Percentiles rank a stretch among this genome's conserved stretches.
Conservation (phyloP, 2,329 filamentous ascomycete species). For the Torrubiella hemipterigena region DNA sequence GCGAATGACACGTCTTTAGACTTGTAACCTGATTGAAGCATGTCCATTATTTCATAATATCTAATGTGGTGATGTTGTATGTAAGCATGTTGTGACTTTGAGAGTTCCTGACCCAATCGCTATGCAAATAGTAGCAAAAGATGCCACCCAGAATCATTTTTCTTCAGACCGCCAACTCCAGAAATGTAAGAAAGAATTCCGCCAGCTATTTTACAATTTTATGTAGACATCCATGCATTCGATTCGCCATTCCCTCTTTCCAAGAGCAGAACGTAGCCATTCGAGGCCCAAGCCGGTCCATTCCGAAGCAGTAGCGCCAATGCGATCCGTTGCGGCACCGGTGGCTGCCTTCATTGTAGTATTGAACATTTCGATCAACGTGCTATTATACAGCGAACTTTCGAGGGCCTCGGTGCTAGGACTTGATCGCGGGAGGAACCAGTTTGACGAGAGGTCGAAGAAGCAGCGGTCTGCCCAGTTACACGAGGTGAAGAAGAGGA, state of each 20-base stretch:
- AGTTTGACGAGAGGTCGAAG: conserved; percentile 84
- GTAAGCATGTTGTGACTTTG: too few species aligned
- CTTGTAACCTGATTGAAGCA: too few species aligned
- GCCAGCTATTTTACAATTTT: conserved; percentile 47
- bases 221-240: conserved; percentile 86
- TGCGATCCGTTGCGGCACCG: conserved; percentile 53
- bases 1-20: too few species aligned
- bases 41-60: too few species aligned
- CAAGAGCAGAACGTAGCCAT: conserved; percentile 73
- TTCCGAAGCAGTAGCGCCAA: too few species aligned
- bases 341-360: conserved; percentile 58
- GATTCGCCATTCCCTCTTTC: conserved; percentile 77
- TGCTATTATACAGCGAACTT: conserved; percentile 30
- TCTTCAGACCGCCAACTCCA: not conserved
- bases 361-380: conserved; percentile 47
- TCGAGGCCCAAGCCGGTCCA: conserved; percentile 72
- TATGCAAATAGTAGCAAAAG: too few species aligned
- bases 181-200: too few species aligned
- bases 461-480: conserved; percentile 85
- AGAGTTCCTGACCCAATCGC: too few species aligned
- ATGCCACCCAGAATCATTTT: not conserved
- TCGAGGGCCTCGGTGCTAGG: not conserved
- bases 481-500: conserved; percentile 85
- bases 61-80: too few species aligned
- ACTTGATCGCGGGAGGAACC: conserved; percentile 69